Evolutionary conservation across 306 rosid species (phyloP).

Genomic region (Lupinus albus): DNA sequence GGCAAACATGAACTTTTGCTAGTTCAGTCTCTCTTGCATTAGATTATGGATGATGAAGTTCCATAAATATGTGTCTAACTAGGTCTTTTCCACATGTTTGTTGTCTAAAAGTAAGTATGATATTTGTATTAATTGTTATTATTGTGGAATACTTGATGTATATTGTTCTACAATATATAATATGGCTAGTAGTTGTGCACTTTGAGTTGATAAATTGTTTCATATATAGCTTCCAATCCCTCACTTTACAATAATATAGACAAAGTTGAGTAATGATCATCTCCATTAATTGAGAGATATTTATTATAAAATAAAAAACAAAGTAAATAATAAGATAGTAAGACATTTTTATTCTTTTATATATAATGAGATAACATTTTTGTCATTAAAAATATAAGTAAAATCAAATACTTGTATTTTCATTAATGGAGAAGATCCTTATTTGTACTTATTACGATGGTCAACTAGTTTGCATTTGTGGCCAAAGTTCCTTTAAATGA

Average conservation of each 20-base stretch:
- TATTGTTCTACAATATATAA: slow-evolving; percentile 42
- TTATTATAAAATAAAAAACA: too few species aligned
- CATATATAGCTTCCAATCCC: too few species aligned
- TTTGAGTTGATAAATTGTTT: not conserved
- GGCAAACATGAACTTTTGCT: slow-evolving; percentile 41
- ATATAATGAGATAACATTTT: too few species aligned
- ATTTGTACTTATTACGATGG: slow-evolving; percentile 40
- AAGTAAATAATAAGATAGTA: too few species aligned
- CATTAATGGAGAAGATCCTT: too few species aligned
- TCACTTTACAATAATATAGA: too few species aligned
- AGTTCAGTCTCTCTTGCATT: slow-evolving; percentile 40
- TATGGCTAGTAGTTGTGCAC: slow-evolving; percentile 39
- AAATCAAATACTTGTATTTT: too few species aligned
- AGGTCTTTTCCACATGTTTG: slow-evolving; percentile 50
- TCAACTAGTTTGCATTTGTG: slow-evolving; percentile 46
- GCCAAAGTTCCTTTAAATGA: slow-evolving; percentile 40
- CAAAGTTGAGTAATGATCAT: too few species aligned
- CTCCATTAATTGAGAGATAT: too few species aligned
- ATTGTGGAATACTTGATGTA: slow-evolving; percentile 2
- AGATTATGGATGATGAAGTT: slow-evolving; percentile 36
- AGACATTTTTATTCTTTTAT: too few species aligned
- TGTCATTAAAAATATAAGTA: too few species aligned
- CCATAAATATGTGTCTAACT: slow-evolving; percentile 37
- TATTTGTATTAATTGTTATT: slow-evolving; percentile 18
- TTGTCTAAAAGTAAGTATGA: slow-evolving; percentile 34